phyloP scores from a whole-genome alignment of 2,329 filamentous ascomycete species.

The Trichoderma brevicompactum region DNA sequence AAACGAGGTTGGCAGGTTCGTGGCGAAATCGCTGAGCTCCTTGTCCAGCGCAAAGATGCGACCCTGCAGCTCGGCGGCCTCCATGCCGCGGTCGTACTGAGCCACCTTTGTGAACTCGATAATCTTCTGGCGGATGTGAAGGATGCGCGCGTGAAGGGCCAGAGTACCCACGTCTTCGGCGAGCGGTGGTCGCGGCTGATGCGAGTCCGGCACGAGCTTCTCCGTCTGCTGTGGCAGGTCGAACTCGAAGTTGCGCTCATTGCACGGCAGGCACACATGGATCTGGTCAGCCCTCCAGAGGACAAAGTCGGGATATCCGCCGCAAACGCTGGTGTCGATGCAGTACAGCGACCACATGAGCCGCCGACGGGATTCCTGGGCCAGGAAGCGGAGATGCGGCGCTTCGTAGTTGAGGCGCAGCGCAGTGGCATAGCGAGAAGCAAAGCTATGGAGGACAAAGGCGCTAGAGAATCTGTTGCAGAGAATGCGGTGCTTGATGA shows the following conservation, averaged over 20 bases:
- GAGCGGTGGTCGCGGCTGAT: constrained; percentile 46
- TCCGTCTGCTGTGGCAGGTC: constrained; percentile 61
- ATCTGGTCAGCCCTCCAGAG: constrained; percentile 49
- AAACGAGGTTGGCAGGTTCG: constrained; percentile 58
- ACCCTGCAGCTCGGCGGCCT: constrained; percentile 49
- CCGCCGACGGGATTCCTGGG: constrained; percentile 49
- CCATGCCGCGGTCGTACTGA: constrained; percentile 44
- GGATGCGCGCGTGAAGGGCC: constrained; percentile 60
- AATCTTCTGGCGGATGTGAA: constrained; percentile 59
- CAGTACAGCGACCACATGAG: constrained; percentile 53
- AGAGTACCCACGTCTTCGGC: constrained; percentile 60
- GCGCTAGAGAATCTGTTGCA: constrained; percentile 50
- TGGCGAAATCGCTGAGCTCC: constrained; percentile 57
- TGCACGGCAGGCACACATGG: constrained; percentile 48
- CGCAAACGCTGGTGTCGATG: constrained; percentile 49
- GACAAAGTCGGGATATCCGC: constrained; percentile 51
- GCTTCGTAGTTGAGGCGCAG: constrained; percentile 51
- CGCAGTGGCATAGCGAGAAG: constrained; percentile 49
- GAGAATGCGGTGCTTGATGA: constrained; percentile 52
- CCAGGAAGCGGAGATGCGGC: constrained; percentile 46
- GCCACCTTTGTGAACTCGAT: constrained; percentile 57
- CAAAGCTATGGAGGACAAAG: constrained; percentile 51
- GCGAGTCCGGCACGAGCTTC: constrained; percentile 51
- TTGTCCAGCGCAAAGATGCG: constrained; percentile 53
- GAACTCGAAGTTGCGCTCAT: constrained; percentile 57